Percentiles rank a stretch among this genome's conserved stretches.
phyloP scores from a whole-genome alignment of 164 flowering plant genomes.

The Echeveria elegans region DNA sequence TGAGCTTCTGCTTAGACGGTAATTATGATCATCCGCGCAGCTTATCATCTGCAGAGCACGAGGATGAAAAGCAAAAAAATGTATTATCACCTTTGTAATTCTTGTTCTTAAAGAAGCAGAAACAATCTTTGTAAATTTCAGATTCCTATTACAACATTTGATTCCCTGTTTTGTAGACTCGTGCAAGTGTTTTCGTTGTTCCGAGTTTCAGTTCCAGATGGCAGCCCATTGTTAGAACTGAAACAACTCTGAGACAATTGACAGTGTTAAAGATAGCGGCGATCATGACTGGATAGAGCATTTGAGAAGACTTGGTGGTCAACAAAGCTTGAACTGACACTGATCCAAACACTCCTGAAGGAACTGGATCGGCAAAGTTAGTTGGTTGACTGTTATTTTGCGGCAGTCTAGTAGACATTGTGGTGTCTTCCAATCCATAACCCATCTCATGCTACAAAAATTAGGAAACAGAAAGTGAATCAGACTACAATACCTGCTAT shows the following conservation, averaged over 20 bases:
- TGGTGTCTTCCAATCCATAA: conserved; percentile 48
- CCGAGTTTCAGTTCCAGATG: conserved; percentile 24
- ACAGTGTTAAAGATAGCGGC: conserved; percentile 55
- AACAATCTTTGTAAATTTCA: no score
- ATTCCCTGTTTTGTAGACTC: conserved; percentile 38
- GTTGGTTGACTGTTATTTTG: conserved; percentile 26
- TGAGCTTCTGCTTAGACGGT: neutral
- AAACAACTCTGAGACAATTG: conserved; percentile 42
- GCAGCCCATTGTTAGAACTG: conserved; percentile 21
- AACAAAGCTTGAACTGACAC: conserved; percentile 28
- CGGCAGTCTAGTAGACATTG: conserved; percentile 48
- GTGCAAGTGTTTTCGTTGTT: conserved; percentile 25
- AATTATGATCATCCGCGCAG: no score
- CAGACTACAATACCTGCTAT: neutral
- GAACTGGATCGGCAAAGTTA: conserved; percentile 24
- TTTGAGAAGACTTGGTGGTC: conserved; percentile 65
- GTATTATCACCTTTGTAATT: no score
- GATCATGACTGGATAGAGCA: conserved; percentile 68
- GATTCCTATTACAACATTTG: no score
- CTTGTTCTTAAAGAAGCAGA: no score
- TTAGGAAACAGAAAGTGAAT: neutral
- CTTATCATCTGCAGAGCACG: no score
- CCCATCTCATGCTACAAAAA: conserved; percentile 65
- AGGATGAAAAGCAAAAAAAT: neutral
- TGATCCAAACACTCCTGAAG: conserved; percentile 38